Conservation (phyloP, 2,329 filamentous ascomycete genomes). For the Botrytis byssoidea region DNA sequence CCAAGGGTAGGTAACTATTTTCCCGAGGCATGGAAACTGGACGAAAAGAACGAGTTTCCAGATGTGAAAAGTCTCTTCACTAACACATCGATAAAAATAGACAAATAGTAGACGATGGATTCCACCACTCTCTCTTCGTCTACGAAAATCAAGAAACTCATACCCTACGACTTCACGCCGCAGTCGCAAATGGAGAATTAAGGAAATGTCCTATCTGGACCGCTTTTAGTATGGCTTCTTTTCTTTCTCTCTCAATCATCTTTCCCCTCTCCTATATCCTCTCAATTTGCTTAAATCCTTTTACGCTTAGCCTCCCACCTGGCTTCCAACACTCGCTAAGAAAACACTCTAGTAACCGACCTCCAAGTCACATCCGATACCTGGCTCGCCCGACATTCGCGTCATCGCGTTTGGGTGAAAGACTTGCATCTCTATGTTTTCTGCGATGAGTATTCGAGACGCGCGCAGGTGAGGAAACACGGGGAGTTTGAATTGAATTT, state of each 20-base stretch:
- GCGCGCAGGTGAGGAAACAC: slow-evolving; percentile 49
- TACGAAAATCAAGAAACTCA: slow-evolving; percentile 51
- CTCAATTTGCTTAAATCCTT: too few species aligned
- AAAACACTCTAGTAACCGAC: slow-evolving; percentile 48
- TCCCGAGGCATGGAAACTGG: not conserved
- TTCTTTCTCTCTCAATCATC: not conserved
- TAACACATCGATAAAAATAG: slow-evolving; percentile 39
- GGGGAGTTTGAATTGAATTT: slow-evolving; percentile 39
- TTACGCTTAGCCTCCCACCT: not conserved
- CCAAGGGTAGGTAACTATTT: slow-evolving; percentile 50
- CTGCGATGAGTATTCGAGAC: slow-evolving; percentile 53
- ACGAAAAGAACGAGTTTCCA: not conserved
- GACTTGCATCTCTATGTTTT: slow-evolving; percentile 60
- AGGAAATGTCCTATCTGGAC: slow-evolving; percentile 61
- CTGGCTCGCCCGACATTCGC: slow-evolving; percentile 52
- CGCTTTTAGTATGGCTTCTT: slow-evolving; percentile 51
- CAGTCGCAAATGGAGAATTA: slow-evolving; percentile 55
- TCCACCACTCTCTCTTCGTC: slow-evolving; percentile 53
- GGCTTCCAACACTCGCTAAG: not conserved
- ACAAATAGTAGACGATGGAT: slow-evolving; percentile 56
- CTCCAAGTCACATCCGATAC: slow-evolving; percentile 46
- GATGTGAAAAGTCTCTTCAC: not conserved
- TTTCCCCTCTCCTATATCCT: not conserved
- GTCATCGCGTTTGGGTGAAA: slow-evolving; percentile 50
- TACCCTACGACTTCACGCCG: slow-evolving; percentile 55